A percentile compares a stretch with the other conserved stretches of the same genome.
These are phyloP conservation scores for Colletotrichum agaves DNA, from an alignment of 2,329 filamentous ascomycete genomes.

Conservation along the genomic window DNA sequence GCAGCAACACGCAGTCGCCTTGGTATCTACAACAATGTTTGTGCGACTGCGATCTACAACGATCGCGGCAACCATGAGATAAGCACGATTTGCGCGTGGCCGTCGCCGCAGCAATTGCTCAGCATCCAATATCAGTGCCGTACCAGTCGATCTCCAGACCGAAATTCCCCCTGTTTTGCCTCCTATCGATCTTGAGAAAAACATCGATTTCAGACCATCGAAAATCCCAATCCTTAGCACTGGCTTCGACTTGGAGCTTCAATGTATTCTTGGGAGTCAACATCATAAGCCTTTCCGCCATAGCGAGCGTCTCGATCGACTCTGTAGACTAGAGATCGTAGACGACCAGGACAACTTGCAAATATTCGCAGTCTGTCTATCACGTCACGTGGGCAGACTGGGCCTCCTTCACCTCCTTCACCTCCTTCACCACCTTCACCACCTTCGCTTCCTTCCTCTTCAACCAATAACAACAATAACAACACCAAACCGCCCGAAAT, in stretches of 20 bases:
- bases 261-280: neutral
- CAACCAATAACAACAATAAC: too few relatives aligned
- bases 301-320: neutral
- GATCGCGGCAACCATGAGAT: neutral
- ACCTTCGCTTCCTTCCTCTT: too few relatives aligned
- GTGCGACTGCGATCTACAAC: neutral
- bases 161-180: neutral
- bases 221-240: too few relatives aligned
- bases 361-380: neutral
- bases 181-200: neutral
- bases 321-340: neutral
- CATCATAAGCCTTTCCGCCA: neutral
- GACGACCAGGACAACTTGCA: neutral
- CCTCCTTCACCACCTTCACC: too few relatives aligned
- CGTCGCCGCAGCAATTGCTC: neutral
- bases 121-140: neutral
- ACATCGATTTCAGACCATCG: neutral
- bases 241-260: neutral
- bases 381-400: too few relatives aligned
- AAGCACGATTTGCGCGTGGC: neutral
- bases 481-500: too few relatives aligned
- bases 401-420: too few relatives aligned
- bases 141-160: neutral
- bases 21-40: constrained; percentile 8
- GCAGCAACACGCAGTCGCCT: neutral